A percentile compares a stretch with the other conserved stretches of the same genome.
Evolutionary conservation across 345 rosid genomes (phyloP).

Genomic region (Bruguiera parviflora): DNA sequence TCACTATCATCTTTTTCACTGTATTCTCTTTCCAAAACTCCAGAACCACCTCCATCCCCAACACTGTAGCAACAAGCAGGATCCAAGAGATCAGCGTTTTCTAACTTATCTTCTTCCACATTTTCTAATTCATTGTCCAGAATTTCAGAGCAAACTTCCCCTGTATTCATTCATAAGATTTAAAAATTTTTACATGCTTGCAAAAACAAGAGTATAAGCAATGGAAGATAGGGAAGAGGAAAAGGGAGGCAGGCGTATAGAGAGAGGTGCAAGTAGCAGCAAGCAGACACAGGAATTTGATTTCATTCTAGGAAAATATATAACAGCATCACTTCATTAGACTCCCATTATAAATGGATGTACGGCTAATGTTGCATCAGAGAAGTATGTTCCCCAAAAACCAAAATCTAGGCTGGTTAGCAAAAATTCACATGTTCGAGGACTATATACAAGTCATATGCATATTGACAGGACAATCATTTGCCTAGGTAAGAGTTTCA

Average conservation of each 20-base stretch:
- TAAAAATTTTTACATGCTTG: slow-evolving; percentile 14
- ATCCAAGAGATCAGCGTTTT: slow-evolving; percentile 20
- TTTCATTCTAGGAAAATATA: slow-evolving; percentile 9
- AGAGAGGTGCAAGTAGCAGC: slow-evolving; percentile 4
- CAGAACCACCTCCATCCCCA: slow-evolving; percentile 28
- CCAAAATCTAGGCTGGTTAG: slow-evolving; percentile 8
- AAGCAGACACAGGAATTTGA: slow-evolving; percentile 1
- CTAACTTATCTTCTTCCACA: slow-evolving; percentile 22
- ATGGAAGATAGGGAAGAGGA: not conserved
- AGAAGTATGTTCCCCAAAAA: not conserved
- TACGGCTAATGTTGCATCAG: slow-evolving; percentile 1
- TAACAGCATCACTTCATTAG: not conserved
- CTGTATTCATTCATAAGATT: slow-evolving; percentile 40
- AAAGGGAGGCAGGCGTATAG: not conserved
- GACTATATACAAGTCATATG: slow-evolving; percentile 21
- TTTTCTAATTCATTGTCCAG: slow-evolving; percentile 28
- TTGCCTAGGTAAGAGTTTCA: slow-evolving; percentile 13
- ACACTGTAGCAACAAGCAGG: slow-evolving; percentile 17
- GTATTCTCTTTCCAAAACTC: slow-evolving; percentile 31
- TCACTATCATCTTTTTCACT: slow-evolving; percentile 62
- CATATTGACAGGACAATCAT: slow-evolving; percentile 8
- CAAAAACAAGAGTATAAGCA: not conserved
- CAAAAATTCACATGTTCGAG: slow-evolving; percentile 18
- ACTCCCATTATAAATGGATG: slow-evolving; percentile 11
- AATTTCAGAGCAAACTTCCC: slow-evolving; percentile 34